Conservation (phyloP, 1,139 yeast genomes). For the Kurtzmaniella natalensis region DNA sequence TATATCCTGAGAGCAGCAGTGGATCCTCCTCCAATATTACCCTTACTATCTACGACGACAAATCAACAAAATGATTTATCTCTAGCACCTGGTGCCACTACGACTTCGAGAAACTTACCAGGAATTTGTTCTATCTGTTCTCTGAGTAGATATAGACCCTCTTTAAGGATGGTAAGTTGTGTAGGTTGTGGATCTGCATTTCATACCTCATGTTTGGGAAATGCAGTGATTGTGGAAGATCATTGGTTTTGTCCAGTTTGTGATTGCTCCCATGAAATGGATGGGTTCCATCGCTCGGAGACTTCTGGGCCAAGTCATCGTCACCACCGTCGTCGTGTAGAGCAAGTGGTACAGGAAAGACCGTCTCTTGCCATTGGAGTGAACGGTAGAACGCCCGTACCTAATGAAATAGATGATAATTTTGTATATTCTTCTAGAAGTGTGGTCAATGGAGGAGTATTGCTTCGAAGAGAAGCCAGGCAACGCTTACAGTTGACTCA, state of each 20-base stretch:
- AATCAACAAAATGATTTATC: not conserved
- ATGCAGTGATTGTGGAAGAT: slow-evolving; percentile 11
- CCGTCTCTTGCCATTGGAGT: not conserved
- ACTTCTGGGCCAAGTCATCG: not conserved
- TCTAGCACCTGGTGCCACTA: no score
- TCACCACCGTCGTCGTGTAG: not conserved
- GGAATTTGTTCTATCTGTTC: slow-evolving; percentile 36
- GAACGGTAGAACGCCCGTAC: not conserved
- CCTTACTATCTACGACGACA: not conserved
- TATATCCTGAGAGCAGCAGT: slow-evolving; percentile 15
- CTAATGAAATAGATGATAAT: slow-evolving; percentile 30
- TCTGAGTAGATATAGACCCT: slow-evolving; percentile 26
- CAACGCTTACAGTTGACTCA: slow-evolving; percentile 25
- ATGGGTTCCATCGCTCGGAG: slow-evolving; percentile 8
- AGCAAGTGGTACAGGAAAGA: not conserved
- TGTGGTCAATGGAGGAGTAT: slow-evolving; percentile 39
- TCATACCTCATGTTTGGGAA: slow-evolving; percentile 34
- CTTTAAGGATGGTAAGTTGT: slow-evolving; percentile 25
- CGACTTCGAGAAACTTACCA: not conserved
- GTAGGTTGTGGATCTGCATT: slow-evolving; percentile 30
- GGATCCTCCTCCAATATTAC: not conserved
- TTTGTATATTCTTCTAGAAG: slow-evolving; percentile 15
- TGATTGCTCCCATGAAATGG: slow-evolving; percentile 31
- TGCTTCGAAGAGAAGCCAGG: slow-evolving; percentile 32
- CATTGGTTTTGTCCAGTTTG: slow-evolving; percentile 45